These are phyloP conservation scores for Mycena galopus DNA, from an alignment of 768 basidiomycete genomes.

Conservation along the genomic window DNA sequence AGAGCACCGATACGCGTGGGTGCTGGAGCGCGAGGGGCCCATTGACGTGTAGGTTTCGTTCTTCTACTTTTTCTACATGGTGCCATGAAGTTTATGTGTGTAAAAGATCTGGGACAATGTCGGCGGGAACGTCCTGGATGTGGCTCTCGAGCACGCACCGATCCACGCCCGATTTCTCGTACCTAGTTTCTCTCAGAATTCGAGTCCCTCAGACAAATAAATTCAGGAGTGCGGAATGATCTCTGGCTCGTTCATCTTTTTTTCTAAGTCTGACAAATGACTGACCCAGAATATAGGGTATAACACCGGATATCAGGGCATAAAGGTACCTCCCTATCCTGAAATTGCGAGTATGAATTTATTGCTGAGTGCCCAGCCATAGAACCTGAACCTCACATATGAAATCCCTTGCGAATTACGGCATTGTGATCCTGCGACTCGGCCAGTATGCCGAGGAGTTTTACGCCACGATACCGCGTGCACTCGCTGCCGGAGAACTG, in stretches of 20 bases:
- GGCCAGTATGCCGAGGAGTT: not conserved
- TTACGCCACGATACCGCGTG: not conserved
- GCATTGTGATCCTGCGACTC: not conserved
- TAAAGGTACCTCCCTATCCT: not conserved
- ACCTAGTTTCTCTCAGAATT: too few relatives aligned
- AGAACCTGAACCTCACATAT: not conserved
- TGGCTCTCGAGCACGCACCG: not conserved
- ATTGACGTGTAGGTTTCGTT: not conserved
- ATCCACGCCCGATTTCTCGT: not conserved
- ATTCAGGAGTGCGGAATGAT: conserved; percentile 7
- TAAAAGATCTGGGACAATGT: conserved; percentile 10
- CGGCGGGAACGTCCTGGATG: not conserved
- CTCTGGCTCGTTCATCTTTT: not conserved
- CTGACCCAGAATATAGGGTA: not conserved
- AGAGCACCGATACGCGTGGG: conserved; percentile 5
- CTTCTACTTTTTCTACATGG: too few relatives aligned
- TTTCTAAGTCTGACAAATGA: too few relatives aligned
- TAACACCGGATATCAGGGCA: conserved; percentile 2
- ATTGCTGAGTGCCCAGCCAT: not conserved
- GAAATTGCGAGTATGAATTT: not conserved
- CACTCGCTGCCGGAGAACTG: not conserved
- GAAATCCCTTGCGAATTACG: not conserved
- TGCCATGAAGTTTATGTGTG: too few relatives aligned
- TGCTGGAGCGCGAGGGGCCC: conserved; percentile 5
- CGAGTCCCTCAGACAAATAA: too few relatives aligned